Percentiles rank a stretch among this genome's conserved stretches.
Evolutionary conservation across 257 asterid species (phyloP).

Genomic region (Solanum megistacrolobum): DNA sequence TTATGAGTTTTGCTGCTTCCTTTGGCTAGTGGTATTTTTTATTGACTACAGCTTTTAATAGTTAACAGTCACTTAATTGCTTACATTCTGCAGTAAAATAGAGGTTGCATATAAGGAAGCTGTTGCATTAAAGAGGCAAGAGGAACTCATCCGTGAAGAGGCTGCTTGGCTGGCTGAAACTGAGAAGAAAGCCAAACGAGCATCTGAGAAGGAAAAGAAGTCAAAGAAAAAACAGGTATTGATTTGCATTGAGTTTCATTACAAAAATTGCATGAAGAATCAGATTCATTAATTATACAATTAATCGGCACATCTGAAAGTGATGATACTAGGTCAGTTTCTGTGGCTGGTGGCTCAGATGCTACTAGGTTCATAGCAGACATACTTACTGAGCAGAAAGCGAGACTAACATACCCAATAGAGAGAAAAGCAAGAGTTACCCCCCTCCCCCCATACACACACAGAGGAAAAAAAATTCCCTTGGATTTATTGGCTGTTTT

Average conservation of each 20-base stretch:
- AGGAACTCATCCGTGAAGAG: constrained; percentile 92
- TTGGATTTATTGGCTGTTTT: not conserved
- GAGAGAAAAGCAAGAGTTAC: not conserved
- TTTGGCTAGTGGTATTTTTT: not conserved
- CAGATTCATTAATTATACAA: not conserved
- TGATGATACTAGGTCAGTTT: not conserved
- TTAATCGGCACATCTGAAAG: not conserved
- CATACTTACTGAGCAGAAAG: not conserved
- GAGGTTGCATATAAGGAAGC: constrained; percentile 88
- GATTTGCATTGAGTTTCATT: not conserved
- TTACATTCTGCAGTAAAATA: constrained; percentile 46
- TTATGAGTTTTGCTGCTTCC: not conserved
- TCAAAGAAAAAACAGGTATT: constrained; percentile 57
- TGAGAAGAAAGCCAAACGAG: constrained; percentile 61
- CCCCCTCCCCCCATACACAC: not conserved
- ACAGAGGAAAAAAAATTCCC: not conserved
- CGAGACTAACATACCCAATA: not conserved
- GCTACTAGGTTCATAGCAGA: not conserved
- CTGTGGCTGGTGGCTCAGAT: not conserved
- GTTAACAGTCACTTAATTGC: not conserved
- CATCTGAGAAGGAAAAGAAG: constrained; percentile 63
- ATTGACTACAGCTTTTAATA: not conserved
- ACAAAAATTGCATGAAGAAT: not conserved
- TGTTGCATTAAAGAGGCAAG: constrained; percentile 82
- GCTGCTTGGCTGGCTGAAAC: constrained; percentile 73